Percentiles rank a stretch among this genome's conserved stretches.
phyloP scores from a whole-genome alignment of 805 yeast genomes.

The Debaryomyces maramus region DNA sequence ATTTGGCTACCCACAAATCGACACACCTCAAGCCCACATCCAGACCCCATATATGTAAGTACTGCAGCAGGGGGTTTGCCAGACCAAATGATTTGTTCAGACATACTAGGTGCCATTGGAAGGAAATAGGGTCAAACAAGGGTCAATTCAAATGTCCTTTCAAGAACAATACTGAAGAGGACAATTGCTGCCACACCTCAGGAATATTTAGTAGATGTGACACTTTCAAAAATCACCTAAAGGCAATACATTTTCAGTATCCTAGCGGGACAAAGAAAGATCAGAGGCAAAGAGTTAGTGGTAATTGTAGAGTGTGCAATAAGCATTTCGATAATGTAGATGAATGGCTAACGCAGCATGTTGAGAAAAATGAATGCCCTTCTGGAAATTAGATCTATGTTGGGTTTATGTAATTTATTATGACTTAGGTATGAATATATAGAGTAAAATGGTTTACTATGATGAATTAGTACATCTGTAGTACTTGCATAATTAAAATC shows the following conservation, averaged over 20 bases:
- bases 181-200: conserved; percentile 68
- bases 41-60: conserved; percentile 75
- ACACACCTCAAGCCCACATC: conserved; percentile 71
- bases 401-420: neutral
- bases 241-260: conserved; percentile 85
- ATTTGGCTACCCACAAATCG: conserved; percentile 79
- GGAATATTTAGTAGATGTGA: conserved; percentile 90
- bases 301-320: conserved; percentile 79
- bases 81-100: conserved; percentile 84
- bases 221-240: conserved; percentile 86
- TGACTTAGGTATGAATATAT: neutral
- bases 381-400: conserved; percentile 8
- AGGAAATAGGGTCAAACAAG: conserved; percentile 65
- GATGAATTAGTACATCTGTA: too few species aligned
- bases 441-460: too few species aligned
- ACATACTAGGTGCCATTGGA: conserved; percentile 84
- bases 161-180: conserved; percentile 33
- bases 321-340: conserved; percentile 65
- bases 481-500: too few species aligned
- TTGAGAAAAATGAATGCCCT: conserved; percentile 51
- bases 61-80: conserved; percentile 83
- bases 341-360: conserved; percentile 75
- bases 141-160: conserved; percentile 82
- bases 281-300: conserved; percentile 65
- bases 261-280: conserved; percentile 84